Evolutionary conservation across 805 yeast genomes (phyloP).

Genomic region (Spathaspora passalidarum): DNA sequence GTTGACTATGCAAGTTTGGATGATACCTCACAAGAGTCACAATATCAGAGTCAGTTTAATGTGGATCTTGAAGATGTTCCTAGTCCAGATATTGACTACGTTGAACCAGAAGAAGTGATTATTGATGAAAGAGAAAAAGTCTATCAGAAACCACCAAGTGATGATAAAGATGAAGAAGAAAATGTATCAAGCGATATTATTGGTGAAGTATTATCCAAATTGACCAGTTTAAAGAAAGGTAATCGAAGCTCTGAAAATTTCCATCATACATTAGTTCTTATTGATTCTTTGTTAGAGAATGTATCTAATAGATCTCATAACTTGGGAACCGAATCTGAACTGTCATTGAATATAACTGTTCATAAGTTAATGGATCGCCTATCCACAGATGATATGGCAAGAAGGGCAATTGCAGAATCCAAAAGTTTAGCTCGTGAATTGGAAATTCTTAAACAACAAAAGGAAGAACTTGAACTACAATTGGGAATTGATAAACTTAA

Average conservation of each 20-base stretch:
- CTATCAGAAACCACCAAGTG: background rate
- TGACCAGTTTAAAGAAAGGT: slow-evolving; percentile 19
- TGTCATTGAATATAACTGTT: slow-evolving; percentile 29
- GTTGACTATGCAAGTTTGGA: background rate
- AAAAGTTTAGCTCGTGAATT: slow-evolving; percentile 21
- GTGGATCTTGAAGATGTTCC: background rate
- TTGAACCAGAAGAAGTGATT: background rate
- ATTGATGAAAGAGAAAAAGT: background rate
- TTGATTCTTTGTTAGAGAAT: slow-evolving; percentile 32
- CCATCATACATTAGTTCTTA: slow-evolving; percentile 21
- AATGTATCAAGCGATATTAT: slow-evolving; percentile 4
- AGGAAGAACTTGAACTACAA: slow-evolving; percentile 18
- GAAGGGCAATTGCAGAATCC: slow-evolving; percentile 31
- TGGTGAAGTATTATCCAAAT: slow-evolving; percentile 24
- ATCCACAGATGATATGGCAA: slow-evolving; percentile 32
- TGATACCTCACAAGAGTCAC: background rate
- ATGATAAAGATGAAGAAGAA: background rate
- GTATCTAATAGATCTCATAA: slow-evolving; percentile 20
- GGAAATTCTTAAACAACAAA: slow-evolving; percentile 19
- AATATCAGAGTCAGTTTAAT: background rate
- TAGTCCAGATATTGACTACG: background rate
- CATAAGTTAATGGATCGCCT: slow-evolving; percentile 33
- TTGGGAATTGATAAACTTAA: slow-evolving; percentile 19
- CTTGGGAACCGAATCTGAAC: slow-evolving; percentile 21
- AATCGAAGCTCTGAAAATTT: slow-evolving; percentile 22